Evolutionary conservation across 805 yeast genomes (phyloP).

Genomic region (Allodekkera sacchari): DNA sequence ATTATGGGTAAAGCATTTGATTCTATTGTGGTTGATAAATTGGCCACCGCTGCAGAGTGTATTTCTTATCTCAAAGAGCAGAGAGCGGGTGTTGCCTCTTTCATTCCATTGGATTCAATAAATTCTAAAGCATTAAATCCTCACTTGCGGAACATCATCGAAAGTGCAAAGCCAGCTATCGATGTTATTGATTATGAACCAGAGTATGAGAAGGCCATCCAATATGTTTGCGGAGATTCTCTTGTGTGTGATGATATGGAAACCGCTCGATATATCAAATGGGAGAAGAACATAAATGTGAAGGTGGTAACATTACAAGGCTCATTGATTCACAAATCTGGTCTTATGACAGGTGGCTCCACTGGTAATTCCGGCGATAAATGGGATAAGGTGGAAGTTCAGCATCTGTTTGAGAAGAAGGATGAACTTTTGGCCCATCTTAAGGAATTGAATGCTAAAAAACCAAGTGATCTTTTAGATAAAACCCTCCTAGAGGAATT

Average conservation of each 20-base stretch:
- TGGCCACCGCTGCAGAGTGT: slow-evolving; percentile 64
- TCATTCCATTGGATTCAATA: slow-evolving; percentile 81
- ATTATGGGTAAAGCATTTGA: slow-evolving; percentile 74
- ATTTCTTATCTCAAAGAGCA: slow-evolving; percentile 77
- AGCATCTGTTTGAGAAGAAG: slow-evolving; percentile 40
- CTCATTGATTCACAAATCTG: slow-evolving; percentile 73
- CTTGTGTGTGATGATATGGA: slow-evolving; percentile 66
- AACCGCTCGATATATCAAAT: slow-evolving; percentile 63
- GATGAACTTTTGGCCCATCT: slow-evolving; percentile 40
- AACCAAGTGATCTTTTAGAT: slow-evolving; percentile 48
- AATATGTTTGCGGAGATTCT: slow-evolving; percentile 71
- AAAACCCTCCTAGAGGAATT: slow-evolving; percentile 51
- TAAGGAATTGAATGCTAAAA: slow-evolving; percentile 32
- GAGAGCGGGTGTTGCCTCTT: slow-evolving; percentile 75
- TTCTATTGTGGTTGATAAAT: slow-evolving; percentile 75
- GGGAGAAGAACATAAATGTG: slow-evolving; percentile 49
- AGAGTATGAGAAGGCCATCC: slow-evolving; percentile 65
- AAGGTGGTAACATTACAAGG: slow-evolving; percentile 82
- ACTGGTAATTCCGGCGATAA: slow-evolving; percentile 39
- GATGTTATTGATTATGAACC: slow-evolving; percentile 71
- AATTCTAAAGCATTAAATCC: slow-evolving; percentile 45
- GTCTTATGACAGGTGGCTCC: slow-evolving; percentile 88
- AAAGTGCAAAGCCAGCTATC: slow-evolving; percentile 53
- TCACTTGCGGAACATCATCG: slow-evolving; percentile 43
- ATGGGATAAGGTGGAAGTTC: slow-evolving; percentile 71